Base-by-base conservation (phyloP, 768 basidiomycete genomes). In the Leucocoprinus leucothites region DNA sequence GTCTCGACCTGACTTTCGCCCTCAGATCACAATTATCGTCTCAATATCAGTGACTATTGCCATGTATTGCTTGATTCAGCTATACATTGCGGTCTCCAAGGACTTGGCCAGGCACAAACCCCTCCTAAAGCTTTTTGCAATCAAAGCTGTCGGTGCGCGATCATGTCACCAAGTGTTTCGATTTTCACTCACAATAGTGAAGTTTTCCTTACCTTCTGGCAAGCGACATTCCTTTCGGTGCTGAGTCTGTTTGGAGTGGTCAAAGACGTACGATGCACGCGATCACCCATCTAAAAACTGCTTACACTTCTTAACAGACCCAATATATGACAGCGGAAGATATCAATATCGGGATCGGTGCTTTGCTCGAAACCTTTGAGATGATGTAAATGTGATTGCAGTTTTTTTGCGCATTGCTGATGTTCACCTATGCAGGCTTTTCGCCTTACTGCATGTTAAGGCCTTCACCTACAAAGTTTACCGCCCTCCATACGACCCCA, bases 141-240 rank as follows among this genome's bases (percentile, higher is more conserved):
- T 90, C 60, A 92, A 91, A 65, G 84, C 85, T 51, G 85, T 88
- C 44, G 85, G 85, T 84, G 34, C 53, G 81, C 65, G 2, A 3
- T 44, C 18, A 5, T 31, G 13, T 58, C 24, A 41, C 53, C 8
- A 24, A 5, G n/a, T 31, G n/a, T 48, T 24, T 25, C 8, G 41
- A 38, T 3, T 28, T 3, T 3, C 43, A 48, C 16, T 43, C 0
- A 18, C 42, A 11, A 18, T 21, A n/a, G 36, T 7, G 5, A 58
- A 81, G 85, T 89, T 0, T 88, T 89, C 63, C 70, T 89, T 16
- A 87, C 85, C 6, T 90, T 90, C 65, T 91, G 88, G 88, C 88
- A 90, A 67, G 78, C 82, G 14, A 82, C 79, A 0, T 71, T 82
- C 31, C 73, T 91, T 13, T 79, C 81, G 3, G 56, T 82, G 14